These are phyloP conservation scores for Arachis monticola DNA, from an alignment of 331 rosid species.

Conservation along the genomic window DNA sequence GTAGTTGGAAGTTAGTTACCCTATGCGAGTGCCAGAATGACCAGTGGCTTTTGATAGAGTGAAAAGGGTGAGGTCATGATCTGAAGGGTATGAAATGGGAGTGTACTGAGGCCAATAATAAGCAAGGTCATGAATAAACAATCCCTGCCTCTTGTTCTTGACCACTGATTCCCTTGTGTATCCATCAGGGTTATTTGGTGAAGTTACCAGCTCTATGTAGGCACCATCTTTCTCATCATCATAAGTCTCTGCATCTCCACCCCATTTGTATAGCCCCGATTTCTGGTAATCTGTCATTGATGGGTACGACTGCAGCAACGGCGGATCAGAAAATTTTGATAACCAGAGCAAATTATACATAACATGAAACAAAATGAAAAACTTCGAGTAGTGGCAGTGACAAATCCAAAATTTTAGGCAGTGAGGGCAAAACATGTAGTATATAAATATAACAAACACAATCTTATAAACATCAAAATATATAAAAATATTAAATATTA, in stretches of 20 bases:
- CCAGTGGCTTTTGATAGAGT: conserved; percentile 91
- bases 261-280: conserved; percentile 93
- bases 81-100: conserved; percentile 67
- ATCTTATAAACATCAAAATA: no score
- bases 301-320: conserved; percentile 74
- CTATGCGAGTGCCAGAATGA: conserved; percentile 93
- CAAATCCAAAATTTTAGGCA: no score
- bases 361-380: no score
- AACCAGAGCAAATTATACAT: no score
- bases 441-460: no score
- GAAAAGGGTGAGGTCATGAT: conserved; percentile 74
- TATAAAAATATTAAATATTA: no score
- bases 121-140: conserved; percentile 80
- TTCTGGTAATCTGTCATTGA: conserved; percentile 76
- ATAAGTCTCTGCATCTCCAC: conserved; percentile 72
- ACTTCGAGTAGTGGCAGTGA: no score
- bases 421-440: no score
- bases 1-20: conserved; percentile 48
- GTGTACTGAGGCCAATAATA: conserved; percentile 99
- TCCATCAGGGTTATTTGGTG: conserved; percentile 98
- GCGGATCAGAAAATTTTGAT: no score
- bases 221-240: conserved; percentile 59
- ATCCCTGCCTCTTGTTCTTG: conserved; percentile 69
- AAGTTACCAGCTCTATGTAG: conserved; percentile 84
- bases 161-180: conserved; percentile 56